These are phyloP conservation scores for Claviceps capensis DNA, from an alignment of 2,329 filamentous ascomycete species.

Conservation along the genomic window DNA sequence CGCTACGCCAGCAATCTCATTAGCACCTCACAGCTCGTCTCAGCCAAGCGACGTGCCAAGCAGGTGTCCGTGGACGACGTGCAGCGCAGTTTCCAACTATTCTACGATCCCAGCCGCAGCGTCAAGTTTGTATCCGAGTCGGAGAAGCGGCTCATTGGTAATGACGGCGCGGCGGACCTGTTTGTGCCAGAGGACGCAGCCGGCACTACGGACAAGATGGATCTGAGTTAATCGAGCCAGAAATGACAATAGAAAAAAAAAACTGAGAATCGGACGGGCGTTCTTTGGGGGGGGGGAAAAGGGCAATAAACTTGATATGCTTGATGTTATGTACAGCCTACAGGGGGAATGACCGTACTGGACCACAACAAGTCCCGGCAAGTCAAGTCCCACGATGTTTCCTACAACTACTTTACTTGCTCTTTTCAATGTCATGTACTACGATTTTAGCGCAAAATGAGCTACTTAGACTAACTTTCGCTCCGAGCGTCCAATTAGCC, in stretches of 20 bases:
- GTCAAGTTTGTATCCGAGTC: slow-evolving; percentile 83
- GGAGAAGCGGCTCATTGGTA: slow-evolving; percentile 85
- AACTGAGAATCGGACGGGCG: not conserved
- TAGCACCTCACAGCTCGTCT: slow-evolving; percentile 79
- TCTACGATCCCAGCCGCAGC: slow-evolving; percentile 80
- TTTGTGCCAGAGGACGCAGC: slow-evolving; percentile 30
- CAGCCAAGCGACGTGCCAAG: slow-evolving; percentile 71
- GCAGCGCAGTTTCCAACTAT: slow-evolving; percentile 82
- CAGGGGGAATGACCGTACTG: too few relatives aligned
- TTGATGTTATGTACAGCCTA: too few relatives aligned
- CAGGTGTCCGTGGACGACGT: slow-evolving; percentile 81
- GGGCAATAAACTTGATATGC: not conserved
- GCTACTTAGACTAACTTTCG: too few relatives aligned
- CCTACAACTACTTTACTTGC: too few relatives aligned
- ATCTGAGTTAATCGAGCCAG: slow-evolving; percentile 22
- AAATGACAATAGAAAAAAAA: not conserved
- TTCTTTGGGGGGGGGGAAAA: not conserved
- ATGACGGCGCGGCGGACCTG: slow-evolving; percentile 69
- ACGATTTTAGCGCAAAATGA: too few relatives aligned
- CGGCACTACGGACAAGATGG: slow-evolving; percentile 25
- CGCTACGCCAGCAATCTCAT: slow-evolving; percentile 97
- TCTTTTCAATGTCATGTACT: too few relatives aligned
- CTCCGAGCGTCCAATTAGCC: too few relatives aligned
- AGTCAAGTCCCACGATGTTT: too few relatives aligned
- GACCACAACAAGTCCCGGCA: too few relatives aligned